Conservation (phyloP, 768 basidiomycete species). For the Boletales sp. region DNA sequence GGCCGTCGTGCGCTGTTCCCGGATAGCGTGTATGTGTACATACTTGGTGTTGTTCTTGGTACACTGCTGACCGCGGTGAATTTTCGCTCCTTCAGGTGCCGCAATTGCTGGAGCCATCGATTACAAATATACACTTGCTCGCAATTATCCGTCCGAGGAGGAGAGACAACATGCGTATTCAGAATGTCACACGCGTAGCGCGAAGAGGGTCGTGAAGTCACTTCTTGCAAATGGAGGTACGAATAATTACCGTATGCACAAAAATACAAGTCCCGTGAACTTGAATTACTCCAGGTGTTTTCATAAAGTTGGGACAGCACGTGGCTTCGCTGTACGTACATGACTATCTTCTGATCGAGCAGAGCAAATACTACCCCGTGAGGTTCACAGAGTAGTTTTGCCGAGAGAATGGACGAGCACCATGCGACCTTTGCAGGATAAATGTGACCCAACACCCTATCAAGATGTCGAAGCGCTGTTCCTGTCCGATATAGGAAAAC, state of each 20-base stretch:
- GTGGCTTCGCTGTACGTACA: slow-evolving; percentile 61
- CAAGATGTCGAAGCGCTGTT: slow-evolving; percentile 76
- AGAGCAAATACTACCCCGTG: slow-evolving; percentile 3
- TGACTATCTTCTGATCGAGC: slow-evolving; percentile 13
- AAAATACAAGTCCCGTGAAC: neutral
- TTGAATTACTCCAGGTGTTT: slow-evolving; percentile 50
- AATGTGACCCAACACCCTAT: slow-evolving; percentile 86
- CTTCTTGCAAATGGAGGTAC: slow-evolving; percentile 84
- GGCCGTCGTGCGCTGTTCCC: slow-evolving; percentile 74
- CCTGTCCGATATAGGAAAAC: slow-evolving; percentile 68
- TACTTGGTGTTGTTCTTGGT: slow-evolving; percentile 15
- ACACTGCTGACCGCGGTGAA: slow-evolving; percentile 14
- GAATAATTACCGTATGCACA: slow-evolving; percentile 16
- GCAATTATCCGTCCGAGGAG: slow-evolving; percentile 47
- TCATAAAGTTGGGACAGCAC: slow-evolving; percentile 89
- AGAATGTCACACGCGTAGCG: slow-evolving; percentile 81
- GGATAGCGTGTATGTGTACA: slow-evolving; percentile 58
- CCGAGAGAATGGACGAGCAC: slow-evolving; percentile 61
- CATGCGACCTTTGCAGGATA: slow-evolving; percentile 76
- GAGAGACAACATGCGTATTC: slow-evolving; percentile 57
- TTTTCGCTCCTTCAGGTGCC: slow-evolving; percentile 39
- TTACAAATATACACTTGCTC: slow-evolving; percentile 66
- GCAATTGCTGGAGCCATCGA: slow-evolving; percentile 63
- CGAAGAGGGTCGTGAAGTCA: slow-evolving; percentile 73
- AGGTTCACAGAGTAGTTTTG: slow-evolving; percentile 43